These are phyloP conservation scores for Simplicillium sp. DNA, from an alignment of 2,329 filamentous ascomycete genomes.

Conservation along the genomic window DNA sequence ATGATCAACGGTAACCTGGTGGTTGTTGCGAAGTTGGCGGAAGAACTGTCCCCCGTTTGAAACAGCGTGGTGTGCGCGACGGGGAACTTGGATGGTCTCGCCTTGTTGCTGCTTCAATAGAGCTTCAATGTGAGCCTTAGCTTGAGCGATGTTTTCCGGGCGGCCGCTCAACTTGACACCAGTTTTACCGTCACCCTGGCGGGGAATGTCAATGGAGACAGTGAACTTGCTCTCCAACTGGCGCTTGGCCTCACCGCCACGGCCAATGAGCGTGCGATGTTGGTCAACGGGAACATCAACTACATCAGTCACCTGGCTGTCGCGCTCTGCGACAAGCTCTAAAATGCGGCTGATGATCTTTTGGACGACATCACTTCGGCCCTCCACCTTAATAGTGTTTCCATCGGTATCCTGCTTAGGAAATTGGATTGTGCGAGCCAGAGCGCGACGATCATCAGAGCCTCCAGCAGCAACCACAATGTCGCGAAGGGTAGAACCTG, in stretches of 20 bases:
- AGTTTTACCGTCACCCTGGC: conserved; percentile 75
- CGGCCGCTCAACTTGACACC: conserved; percentile 79
- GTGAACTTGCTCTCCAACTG: conserved; percentile 79
- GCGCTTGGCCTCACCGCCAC: conserved; percentile 79
- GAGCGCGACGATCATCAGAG: conserved; percentile 72
- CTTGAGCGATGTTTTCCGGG: conserved; percentile 69
- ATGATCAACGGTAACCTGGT: conserved; percentile 87
- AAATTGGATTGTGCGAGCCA: conserved; percentile 89
- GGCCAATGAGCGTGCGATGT: conserved; percentile 84
- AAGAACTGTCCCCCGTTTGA: conserved; percentile 90
- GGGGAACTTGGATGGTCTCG: conserved; percentile 77
- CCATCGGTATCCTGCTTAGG: conserved; percentile 79
- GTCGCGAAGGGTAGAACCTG: conserved; percentile 74
- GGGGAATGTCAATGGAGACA: conserved; percentile 82
- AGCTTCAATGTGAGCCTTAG: conserved; percentile 73
- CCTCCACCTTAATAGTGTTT: conserved; percentile 80
- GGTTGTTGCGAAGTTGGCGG: conserved; percentile 76
- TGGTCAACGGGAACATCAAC: conserved; percentile 83
- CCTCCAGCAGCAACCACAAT: conserved; percentile 85
- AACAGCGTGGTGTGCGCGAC: conserved; percentile 72
- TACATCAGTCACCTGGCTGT: conserved; percentile 69
- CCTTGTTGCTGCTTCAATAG: conserved; percentile 80
- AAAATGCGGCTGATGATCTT: conserved; percentile 80
- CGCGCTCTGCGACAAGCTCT: conserved; percentile 70
- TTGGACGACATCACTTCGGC: conserved; percentile 73